Evolutionary conservation across 257 asterid species (phyloP), one percentile per base, ranked within the genome.

Genomic region (Linderniella brevidens): DNA sequence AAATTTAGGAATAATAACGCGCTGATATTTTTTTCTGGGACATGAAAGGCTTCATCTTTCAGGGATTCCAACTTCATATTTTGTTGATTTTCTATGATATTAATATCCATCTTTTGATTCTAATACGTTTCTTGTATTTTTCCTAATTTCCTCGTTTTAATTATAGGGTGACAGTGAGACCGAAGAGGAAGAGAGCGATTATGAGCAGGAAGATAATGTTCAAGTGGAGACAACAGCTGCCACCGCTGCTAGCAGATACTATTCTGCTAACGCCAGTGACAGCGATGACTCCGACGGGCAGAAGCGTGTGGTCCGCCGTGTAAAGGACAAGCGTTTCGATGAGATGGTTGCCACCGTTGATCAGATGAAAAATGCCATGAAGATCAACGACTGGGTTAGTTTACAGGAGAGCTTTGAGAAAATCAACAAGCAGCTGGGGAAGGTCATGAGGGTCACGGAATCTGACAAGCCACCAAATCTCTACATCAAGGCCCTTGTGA

Each of bases 291-390:
- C 76, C 0, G 76, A 76, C 45, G 83, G 64, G 14, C 78, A 65
- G 46, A 77, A 68, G 62, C 95, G 98, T 20, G 70, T 79, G 36
- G 92, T 90, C 39, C 78, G 86, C 11, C 77, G 92, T 38, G 72
- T 63, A 41, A 83, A 80, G 67, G 94, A 90, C 68, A 90, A 85
- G 66, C 74, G 94, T 18, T 76, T 69, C 50, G 96, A 90, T 54
- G 94, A 90, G 68, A 62, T 85, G 94, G 39, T 76, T 9, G 64
- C 82, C 4, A 85, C 99, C 4, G 71, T 79, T 50, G 99, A 79
- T 50, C 99, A 85, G 71, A 75, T 90, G 94, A 85, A 79, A 65
- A 85, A 90, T 59, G 94, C 94, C 17, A 79, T 82, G 86, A 90
- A 90, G 63, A 90, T 90, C 32, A 78, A 90, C 49, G 98, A 90